phyloP scores from a whole-genome alignment of 1,284 basidiomycete species.

The Cryptococcus sp. region DNA sequence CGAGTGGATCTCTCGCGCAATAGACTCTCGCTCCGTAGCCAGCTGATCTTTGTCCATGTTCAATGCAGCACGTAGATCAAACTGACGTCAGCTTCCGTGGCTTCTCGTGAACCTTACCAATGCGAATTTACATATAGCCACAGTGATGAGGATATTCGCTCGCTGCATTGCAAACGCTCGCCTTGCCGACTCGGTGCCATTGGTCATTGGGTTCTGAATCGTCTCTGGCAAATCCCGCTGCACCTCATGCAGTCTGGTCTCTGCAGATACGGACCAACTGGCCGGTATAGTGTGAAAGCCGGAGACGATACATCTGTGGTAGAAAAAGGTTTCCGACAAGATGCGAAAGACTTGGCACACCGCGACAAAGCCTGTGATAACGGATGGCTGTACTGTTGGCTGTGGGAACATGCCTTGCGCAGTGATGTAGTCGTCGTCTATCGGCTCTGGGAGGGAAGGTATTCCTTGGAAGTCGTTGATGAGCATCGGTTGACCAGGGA shows the following conservation, averaged over 20 bases:
- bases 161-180: constrained; percentile 48
- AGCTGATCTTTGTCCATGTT: constrained; percentile 41
- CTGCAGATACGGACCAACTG: constrained; percentile 30
- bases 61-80: constrained; percentile 41
- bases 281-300: constrained; percentile 22
- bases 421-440: constrained; percentile 53
- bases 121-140: constrained; percentile 51
- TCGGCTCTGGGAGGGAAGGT: constrained; percentile 44
- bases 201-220: constrained; percentile 35
- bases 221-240: constrained; percentile 37
- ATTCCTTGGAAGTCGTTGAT: constrained; percentile 53
- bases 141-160: constrained; percentile 50
- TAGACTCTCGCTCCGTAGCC: constrained; percentile 43
- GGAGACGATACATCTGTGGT: constrained; percentile 42
- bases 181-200: constrained; percentile 23
- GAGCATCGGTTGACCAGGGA: constrained; percentile 49
- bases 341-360: constrained; percentile 47
- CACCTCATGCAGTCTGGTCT: constrained; percentile 41
- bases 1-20: constrained; percentile 49
- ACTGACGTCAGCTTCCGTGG: constrained; percentile 19
- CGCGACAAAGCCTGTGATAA: constrained; percentile 50
- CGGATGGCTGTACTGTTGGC: constrained; percentile 37
- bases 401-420: constrained; percentile 52
- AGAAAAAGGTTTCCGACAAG: constrained; percentile 50
- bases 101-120: constrained; percentile 33